These are phyloP conservation scores for Aphanomyces cochlioides DNA, from an alignment of 352 stramenopile species.

Conservation along the genomic window DNA sequence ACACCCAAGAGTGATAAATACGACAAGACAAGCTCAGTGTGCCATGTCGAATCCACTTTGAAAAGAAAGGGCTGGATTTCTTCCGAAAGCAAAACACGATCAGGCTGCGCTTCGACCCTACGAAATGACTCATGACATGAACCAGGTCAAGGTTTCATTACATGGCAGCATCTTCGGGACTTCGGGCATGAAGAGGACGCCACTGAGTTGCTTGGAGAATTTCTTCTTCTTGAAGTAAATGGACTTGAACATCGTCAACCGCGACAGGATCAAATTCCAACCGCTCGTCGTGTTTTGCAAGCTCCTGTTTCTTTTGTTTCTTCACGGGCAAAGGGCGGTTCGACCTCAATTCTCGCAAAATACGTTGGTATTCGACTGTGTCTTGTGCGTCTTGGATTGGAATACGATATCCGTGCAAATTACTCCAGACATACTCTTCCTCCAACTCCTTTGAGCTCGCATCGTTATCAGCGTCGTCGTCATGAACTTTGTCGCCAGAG, in stretches of 20 bases:
- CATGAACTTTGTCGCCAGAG: neutral
- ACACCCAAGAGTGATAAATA: slow-evolving; percentile 53
- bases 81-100: slow-evolving; percentile 60
- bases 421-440: slow-evolving; percentile 61
- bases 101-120: slow-evolving; percentile 55
- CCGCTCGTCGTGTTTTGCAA: slow-evolving; percentile 53
- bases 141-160: neutral
- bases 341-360: slow-evolving; percentile 59
- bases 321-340: slow-evolving; percentile 36
- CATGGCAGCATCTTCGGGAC: slow-evolving; percentile 44
- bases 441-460: neutral
- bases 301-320: slow-evolving; percentile 39
- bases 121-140: neutral
- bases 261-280: slow-evolving; percentile 39
- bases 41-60: slow-evolving; percentile 38
- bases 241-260: slow-evolving; percentile 41
- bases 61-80: slow-evolving; percentile 81
- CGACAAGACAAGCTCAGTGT: slow-evolving; percentile 38
- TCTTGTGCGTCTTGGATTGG: slow-evolving; percentile 59
- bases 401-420: slow-evolving; percentile 76
- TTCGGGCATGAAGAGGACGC: slow-evolving; percentile 46
- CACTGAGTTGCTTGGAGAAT: slow-evolving; percentile 46
- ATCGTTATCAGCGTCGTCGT: neutral
- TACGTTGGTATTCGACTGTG: slow-evolving; percentile 62
- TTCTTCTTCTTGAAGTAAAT: slow-evolving; percentile 51